Evolutionary conservation across 2,329 filamentous ascomycete species (phyloP), one percentile per base, ranked within the genome.

Genomic region (Penicillium sp.): DNA sequence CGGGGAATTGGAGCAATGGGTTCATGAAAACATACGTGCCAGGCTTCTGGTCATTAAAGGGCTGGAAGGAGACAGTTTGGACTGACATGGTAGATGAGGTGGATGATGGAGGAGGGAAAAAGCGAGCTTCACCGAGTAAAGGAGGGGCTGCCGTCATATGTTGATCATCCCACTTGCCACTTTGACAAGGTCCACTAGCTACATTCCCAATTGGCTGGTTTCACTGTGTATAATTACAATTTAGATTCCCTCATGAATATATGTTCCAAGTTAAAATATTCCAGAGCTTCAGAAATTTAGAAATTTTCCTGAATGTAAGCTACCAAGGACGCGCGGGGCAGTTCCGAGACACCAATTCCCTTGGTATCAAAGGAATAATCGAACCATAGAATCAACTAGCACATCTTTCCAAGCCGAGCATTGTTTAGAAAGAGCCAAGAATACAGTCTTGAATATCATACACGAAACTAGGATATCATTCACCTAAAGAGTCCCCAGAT

Each of bases 41-140:
- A 58, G 92, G 90, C 81, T 98, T 98, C 82, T 98, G 93, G 81
- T 97, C 93, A 58, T 86, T 81, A 75, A 93, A 96, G 53, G 91
- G 83, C 72, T 83, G 84, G 72, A 95, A 83, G 62, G 87, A 81
- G 66, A 96, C 88, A 47, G 86, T 89, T 74, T 88, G 81, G 73
- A 84, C 75, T 69, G 77, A 81, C 89, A 95, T 93, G 66, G 57
- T 80, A 51, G 53, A 46, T 40, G 33, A 25, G 29, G 37, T 48
- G 29, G 32, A 38, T 15, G 47, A 29, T 29, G 33, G 42, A 46
- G 42, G 52, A 49, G 35, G 37, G 44, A 47, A 53, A 44, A 15
- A 23, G 28, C 38, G 44, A 54, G 53, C 48, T 51, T 65, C 46
- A 65, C 58, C 62, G 60, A 66, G 57, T 58, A 55, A 47, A 45